Base-by-base conservation (phyloP, 2,329 filamentous ascomycete genomes). In the Stachybotrys chartarum region DNA sequence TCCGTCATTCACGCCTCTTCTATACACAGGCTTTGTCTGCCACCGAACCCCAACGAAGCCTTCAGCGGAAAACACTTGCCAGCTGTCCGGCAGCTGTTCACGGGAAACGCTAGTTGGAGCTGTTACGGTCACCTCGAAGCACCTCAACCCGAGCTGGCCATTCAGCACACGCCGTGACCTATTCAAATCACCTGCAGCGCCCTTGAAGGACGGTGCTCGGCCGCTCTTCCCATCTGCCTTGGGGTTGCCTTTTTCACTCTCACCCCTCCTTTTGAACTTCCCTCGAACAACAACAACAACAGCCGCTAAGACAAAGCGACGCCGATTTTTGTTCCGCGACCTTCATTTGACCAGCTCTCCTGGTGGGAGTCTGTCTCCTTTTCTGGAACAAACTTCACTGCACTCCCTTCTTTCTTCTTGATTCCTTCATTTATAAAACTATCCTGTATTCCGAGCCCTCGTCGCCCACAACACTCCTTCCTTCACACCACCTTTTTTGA, bases 271-370 rank as follows among this genome's bases (percentile, higher is more conserved):
- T 46, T 44, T 30, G n/a, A 35, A n/a, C 3, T 44, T 31, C 45
- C 48, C 46, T 24, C 18, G 12, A 52, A 50, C 31, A 55, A 55
- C 51, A 55, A 53, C 52, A n/a, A 51, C 51, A 55, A 45, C 30
- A 53, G 55, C 30, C 52, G 55, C 51, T 51, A 55, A 39, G 44
- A 52, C 50, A 52, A 17, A 14, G 18, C 47, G 18, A 50, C 35
- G 8, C 35, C 10, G 35, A 10, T 5, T 14, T 50, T 30, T 18
- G 18, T 30, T 30, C n/a, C 6, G n/a, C 32, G 35, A 50, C 18
- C 31, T 16, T 54, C 51, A 54, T 54, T 49, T 47, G 14, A 42
- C 10, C 35, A 10, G 30, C 35, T 14, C 35, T 42, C 35, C 17
- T 50, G 18, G 47, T 30, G 7, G n/a, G 24, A 17, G n/a, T 12